Percentiles rank a stretch among this genome's conserved stretches.
phyloP scores from a whole-genome alignment of 2,329 filamentous ascomycete species.

The Trichoderma simmonsii region DNA sequence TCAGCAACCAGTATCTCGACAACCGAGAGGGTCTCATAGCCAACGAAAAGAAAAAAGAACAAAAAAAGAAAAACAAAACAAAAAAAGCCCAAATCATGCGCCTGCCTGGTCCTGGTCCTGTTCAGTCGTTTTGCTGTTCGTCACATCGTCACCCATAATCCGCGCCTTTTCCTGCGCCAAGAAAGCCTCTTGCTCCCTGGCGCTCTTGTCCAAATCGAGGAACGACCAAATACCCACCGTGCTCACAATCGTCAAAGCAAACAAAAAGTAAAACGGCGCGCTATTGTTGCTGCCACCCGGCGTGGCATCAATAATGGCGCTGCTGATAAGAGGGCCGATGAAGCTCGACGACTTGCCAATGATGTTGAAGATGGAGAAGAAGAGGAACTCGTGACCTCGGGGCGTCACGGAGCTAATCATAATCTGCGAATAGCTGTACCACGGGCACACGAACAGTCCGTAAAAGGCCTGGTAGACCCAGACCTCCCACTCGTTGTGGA shows the following conservation, averaged over 20 bases:
- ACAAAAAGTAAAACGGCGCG: slow-evolving; percentile 65
- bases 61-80: background rate
- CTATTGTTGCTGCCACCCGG: slow-evolving; percentile 53
- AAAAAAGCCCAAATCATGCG: background rate
- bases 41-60: background rate
- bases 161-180: slow-evolving; percentile 36
- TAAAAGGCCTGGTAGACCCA: slow-evolving; percentile 54
- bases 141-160: slow-evolving; percentile 1
- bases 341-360: slow-evolving; percentile 67
- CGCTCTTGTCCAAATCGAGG: slow-evolving; percentile 59
- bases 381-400: slow-evolving; percentile 65
- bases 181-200: slow-evolving; percentile 56
- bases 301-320: slow-evolving; percentile 63
- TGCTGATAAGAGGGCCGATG: slow-evolving; percentile 66
- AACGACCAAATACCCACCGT: slow-evolving; percentile 52
- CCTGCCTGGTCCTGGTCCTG: background rate
- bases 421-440: slow-evolving; percentile 69
- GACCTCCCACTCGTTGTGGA: slow-evolving; percentile 45
- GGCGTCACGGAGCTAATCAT: slow-evolving; percentile 70
- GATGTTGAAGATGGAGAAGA: slow-evolving; percentile 67
- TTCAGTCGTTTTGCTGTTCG: background rate
- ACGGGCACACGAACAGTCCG: slow-evolving; percentile 64
- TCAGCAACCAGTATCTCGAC: slow-evolving; percentile 10
- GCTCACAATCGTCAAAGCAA: slow-evolving; percentile 55
- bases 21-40: background rate